Base-by-base conservation (phyloP, 2,329 filamentous ascomycete genomes). In the Fusarium anguioides region DNA sequence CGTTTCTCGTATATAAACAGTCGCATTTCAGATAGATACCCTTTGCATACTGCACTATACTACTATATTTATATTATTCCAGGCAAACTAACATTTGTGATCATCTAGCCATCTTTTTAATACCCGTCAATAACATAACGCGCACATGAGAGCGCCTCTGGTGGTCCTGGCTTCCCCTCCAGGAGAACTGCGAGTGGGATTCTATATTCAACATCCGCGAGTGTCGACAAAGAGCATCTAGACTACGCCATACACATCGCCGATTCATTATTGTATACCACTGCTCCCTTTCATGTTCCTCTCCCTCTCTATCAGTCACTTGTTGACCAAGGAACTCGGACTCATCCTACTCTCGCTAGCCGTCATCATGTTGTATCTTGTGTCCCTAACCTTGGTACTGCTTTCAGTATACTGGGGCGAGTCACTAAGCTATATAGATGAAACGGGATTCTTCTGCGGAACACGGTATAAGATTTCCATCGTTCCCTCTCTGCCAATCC, bases 221-320 rank as follows among this genome's bases (percentile, higher is more conserved):
- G 12, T 60, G 55, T 66, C 29, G 52, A 70, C 18, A 11, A 41
- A 15, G 27, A 64, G 15, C 48, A 71, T 42, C 29, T 47, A 39
- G 55, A 58, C 24, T 11, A 64, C 12, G 11, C n/a, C 17, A 23
- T 66, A 4, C n/a, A 7, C 4, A 37, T 58, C 4, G 12, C 6
- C 18, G 36, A 36, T 20, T 11, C 45, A 9, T 11, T 47, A 9
- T 9, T 60, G 15, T 60, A 29, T 20, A 26, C 9, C 7, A 37
- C 45, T 8, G 11, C n/a, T 8, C 10, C 10, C 60, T 7, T 6
- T 69, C 29, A 39, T 60, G 37, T 47, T 50, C 39, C 17, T 40
- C 18, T 4, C 64, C 18, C 29, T 58, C 31, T 20, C 41, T 5
- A 18, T 60, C 33, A 27, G 40, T 26, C 49, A 58, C n/a, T 21